Conservation (phyloP, 148 eudicot genomes). For the Dianthus caryophyllus region DNA sequence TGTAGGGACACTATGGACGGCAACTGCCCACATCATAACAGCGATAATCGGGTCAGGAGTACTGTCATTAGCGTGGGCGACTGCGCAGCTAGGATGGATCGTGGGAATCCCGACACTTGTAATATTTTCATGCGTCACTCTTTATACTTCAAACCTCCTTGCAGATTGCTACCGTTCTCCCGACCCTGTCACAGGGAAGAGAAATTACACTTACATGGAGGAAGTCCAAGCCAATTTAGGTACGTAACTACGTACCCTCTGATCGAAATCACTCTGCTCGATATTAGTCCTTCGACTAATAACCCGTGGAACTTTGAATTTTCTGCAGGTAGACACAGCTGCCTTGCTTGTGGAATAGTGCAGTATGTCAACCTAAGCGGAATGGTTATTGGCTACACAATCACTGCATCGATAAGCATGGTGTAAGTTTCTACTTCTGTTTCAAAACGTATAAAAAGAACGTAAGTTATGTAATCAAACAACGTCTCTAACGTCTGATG, state of each 20-base stretch:
- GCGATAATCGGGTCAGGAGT: slow-evolving; percentile 71
- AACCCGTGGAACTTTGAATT: too few species aligned
- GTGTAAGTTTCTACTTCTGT: slow-evolving; percentile 35
- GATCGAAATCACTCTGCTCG: too few species aligned
- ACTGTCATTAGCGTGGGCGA: slow-evolving; percentile 60
- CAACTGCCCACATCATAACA: slow-evolving; percentile 63
- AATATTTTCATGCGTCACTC: slow-evolving; percentile 41
- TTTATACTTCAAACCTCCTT: slow-evolving; percentile 49
- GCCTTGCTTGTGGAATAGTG: slow-evolving; percentile 37
- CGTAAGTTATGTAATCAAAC: neutral
- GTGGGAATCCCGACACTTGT: slow-evolving; percentile 43
- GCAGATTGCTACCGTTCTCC: slow-evolving; percentile 59
- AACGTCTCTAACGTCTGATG: too few species aligned
- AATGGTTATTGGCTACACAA: slow-evolving; percentile 48
- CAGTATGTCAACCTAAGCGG: slow-evolving; percentile 50
- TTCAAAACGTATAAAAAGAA: neutral
- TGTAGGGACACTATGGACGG: slow-evolving; percentile 49
- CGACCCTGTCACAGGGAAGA: slow-evolving; percentile 41
- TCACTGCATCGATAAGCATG: slow-evolving; percentile 70
- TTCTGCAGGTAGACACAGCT: slow-evolving; percentile 34
- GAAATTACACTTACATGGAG: slow-evolving; percentile 53
- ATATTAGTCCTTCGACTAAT: too few species aligned
- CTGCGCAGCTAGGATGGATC: slow-evolving; percentile 70
- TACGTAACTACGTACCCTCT: too few species aligned
- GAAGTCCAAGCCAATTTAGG: slow-evolving; percentile 52